Evolutionary conservation across 495 filamentous ascomycete genomes (phyloP).

Genomic region (Penicillium psychrofluorescens): DNA sequence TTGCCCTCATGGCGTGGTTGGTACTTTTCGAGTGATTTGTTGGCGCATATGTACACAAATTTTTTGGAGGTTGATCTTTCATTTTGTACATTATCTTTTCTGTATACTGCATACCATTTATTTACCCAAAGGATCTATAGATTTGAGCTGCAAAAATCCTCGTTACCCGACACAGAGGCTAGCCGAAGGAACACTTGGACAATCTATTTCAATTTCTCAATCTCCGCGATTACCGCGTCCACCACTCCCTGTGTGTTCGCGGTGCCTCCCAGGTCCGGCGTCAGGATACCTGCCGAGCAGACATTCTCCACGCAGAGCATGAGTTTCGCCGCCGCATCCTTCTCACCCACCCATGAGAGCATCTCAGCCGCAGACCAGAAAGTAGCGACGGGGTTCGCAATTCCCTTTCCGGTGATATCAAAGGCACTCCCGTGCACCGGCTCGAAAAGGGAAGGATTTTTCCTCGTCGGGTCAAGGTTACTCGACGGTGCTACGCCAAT

Average conservation of each 20-base stretch:
- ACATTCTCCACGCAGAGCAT: constrained; percentile 51
- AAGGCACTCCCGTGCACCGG: constrained; percentile 55
- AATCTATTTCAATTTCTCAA: constrained; percentile 20
- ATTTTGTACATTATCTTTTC: no score
- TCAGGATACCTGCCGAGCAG: constrained; percentile 41
- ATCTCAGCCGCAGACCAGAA: constrained; percentile 60
- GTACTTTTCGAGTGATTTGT: no score
- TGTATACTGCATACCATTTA: no score
- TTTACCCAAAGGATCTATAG: no score
- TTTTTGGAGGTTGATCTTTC: no score
- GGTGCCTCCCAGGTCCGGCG: constrained; percentile 48
- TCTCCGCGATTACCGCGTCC: constrained; percentile 45
- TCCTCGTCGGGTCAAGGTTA: constrained; percentile 51
- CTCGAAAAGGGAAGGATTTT: constrained; percentile 53
- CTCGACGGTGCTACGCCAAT: constrained; percentile 46
- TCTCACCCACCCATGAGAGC: constrained; percentile 53
- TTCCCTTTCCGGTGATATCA: constrained; percentile 59
- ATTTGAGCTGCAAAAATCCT: no score
- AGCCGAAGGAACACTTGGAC: no score
- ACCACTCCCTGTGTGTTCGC: constrained; percentile 48
- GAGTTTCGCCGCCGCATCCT: constrained; percentile 40
- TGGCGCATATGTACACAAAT: no score
- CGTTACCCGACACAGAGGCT: no score
- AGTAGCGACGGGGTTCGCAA: constrained; percentile 58
- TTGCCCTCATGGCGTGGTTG: constrained; percentile 11